Evolutionary conservation across 2,329 filamentous ascomycete species (phyloP).

Genomic region (Beauveria pseudobassiana): DNA sequence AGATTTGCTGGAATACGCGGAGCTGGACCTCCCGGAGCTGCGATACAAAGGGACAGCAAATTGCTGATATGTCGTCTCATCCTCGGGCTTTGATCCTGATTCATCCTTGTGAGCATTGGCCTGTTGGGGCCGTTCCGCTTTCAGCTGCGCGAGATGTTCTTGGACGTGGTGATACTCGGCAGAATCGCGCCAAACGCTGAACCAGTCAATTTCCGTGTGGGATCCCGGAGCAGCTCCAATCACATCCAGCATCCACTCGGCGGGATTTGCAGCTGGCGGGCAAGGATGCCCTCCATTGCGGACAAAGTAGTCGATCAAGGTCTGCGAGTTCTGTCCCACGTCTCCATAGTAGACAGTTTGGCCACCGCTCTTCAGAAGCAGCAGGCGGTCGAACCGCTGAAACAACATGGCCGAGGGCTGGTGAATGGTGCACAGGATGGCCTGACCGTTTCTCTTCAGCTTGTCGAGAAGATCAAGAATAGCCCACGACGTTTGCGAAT

Average conservation of each 20-base stretch:
- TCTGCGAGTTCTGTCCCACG: conserved; percentile 62
- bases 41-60: conserved; percentile 65
- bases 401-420: conserved; percentile 36
- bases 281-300: conserved; percentile 59
- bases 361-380: conserved; percentile 70
- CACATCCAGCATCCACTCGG: conserved; percentile 68
- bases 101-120: conserved; percentile 14
- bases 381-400: conserved; percentile 59
- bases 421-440: conserved; percentile 37
- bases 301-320: conserved; percentile 69
- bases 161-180: conserved; percentile 49
- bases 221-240: conserved; percentile 59
- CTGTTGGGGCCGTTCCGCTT: conserved; percentile 33
- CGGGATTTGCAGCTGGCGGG: conserved; percentile 64
- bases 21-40: conserved; percentile 62
- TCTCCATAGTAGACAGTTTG: conserved; percentile 76
- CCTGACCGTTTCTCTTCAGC: too few species aligned
- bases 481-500: conserved; percentile 44
- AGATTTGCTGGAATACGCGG: conserved; percentile 86
- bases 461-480: too few species aligned
- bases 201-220: conserved; percentile 56
- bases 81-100: conserved; percentile 22
- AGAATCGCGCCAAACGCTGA: conserved; percentile 51
- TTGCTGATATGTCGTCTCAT: conserved; percentile 53
- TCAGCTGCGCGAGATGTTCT: conserved; percentile 49